A percentile compares a stretch with the other conserved stretches of the same genome.
Conservation (phyloP, 2,329 filamentous ascomycete genomes). For the Pleurostoma richardsiae region DNA sequence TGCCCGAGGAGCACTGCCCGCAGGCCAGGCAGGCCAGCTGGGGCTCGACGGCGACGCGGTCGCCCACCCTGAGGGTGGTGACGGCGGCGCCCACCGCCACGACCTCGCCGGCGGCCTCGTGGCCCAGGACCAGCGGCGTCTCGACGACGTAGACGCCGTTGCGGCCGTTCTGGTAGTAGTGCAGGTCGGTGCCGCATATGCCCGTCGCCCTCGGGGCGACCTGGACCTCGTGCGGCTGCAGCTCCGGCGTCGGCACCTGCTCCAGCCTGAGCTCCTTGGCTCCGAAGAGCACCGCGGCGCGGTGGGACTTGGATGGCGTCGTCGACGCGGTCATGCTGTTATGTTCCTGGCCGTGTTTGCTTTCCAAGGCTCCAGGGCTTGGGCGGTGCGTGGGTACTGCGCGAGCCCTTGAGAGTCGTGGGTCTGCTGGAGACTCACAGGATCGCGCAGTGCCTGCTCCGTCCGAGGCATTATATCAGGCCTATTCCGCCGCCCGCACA, state of each 20-base stretch:
- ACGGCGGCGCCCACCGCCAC: constrained; percentile 3
- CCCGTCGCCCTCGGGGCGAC: neutral
- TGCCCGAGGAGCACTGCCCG: neutral
- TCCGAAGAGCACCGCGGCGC: too few species aligned
- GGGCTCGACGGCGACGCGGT: constrained; percentile 4
- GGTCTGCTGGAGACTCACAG: too few species aligned
- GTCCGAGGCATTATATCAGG: too few species aligned
- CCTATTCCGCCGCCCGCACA: too few species aligned
- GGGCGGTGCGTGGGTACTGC: too few species aligned
- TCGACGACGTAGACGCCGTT: neutral
- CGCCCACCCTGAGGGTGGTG: constrained; percentile 3
- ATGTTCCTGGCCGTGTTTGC: too few species aligned
- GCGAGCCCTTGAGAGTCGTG: too few species aligned
- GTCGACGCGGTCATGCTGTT: too few species aligned
- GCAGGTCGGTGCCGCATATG: neutral
- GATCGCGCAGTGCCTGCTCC: too few species aligned
- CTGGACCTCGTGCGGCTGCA: neutral
- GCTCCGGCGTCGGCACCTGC: neutral
- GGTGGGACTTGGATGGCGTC: too few species aligned
- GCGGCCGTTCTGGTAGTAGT: neutral
- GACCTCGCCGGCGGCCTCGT: constrained; percentile 3
- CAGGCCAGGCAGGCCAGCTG: neutral
- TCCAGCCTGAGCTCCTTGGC: neutral
- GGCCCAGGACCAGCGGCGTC: constrained; percentile 1
- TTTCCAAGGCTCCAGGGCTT: too few species aligned